Percentiles rank a stretch among this genome's conserved stretches.
Conservation (phyloP, 2,329 filamentous ascomycete genomes). For the Bipolaris oryzae region DNA sequence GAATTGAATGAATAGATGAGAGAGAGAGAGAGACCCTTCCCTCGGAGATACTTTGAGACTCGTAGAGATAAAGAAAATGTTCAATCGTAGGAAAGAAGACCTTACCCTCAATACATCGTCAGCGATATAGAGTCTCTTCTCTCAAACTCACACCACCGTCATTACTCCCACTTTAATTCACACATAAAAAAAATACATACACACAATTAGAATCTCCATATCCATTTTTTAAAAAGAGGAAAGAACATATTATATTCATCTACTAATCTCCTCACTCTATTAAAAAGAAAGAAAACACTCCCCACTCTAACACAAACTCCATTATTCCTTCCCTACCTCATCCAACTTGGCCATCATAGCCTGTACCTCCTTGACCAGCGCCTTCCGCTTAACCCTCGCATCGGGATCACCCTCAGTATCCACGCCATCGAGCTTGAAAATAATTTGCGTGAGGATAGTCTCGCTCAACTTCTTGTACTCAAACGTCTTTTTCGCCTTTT, state of each 20-base stretch:
- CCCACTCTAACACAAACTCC: neutral
- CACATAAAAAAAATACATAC: no score
- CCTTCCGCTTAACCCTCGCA: constrained; percentile 70
- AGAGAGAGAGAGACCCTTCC: no score
- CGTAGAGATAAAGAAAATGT: no score
- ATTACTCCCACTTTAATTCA: no score
- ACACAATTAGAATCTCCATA: no score
- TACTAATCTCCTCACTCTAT: neutral
- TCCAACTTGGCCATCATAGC: constrained; percentile 70
- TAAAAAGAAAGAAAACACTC: neutral
- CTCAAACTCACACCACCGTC: no score
- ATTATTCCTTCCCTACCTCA: constrained; percentile 38
- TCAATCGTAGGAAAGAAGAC: no score
- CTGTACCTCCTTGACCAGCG: constrained; percentile 74
- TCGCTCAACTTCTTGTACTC: constrained; percentile 78
- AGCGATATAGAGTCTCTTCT: no score
- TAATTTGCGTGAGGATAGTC: constrained; percentile 74
- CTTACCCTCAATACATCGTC: no score
- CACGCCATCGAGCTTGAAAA: constrained; percentile 78
- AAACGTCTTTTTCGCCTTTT: constrained; percentile 68
- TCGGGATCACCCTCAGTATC: constrained; percentile 73
- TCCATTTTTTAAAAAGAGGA: no score
- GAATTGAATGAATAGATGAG: no score
- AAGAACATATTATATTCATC: neutral
- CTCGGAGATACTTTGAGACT: no score